These are phyloP conservation scores for Acacia crassicarpa DNA, from an alignment of 306 rosid species.

Conservation along the genomic window DNA sequence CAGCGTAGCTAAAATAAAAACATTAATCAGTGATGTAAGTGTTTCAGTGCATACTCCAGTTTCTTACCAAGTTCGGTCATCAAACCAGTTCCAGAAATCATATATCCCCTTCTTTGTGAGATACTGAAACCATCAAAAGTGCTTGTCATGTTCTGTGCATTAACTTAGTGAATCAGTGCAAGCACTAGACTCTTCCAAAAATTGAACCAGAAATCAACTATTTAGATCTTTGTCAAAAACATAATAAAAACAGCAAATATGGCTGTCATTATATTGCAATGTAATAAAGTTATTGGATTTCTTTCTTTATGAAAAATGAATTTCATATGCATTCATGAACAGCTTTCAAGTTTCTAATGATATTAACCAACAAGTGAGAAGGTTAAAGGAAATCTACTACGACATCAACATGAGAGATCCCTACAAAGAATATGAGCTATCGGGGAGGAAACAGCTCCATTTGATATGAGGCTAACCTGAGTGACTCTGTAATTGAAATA, in stretches of 20 bases:
- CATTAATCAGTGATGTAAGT: not conserved
- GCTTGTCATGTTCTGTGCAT: conserved; percentile 29
- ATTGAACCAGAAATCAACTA: conserved; percentile 52
- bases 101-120: conserved; percentile 93
- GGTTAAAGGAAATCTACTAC: not conserved
- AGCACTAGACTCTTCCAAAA: not conserved
- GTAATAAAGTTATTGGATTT: not conserved
- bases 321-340: not conserved
- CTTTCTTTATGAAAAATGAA: not conserved
- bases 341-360: conserved; percentile 9
- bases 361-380: conserved; percentile 18
- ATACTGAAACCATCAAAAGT: conserved; percentile 70
- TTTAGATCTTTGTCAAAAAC: conserved; percentile 50
- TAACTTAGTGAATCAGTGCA: not conserved
- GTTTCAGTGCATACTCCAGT: conserved; percentile 5
- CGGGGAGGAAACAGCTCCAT: conserved; percentile 17
- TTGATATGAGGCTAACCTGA: conserved; percentile 68
- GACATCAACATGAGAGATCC: not conserved
- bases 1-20: not conserved
- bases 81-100: conserved; percentile 99
- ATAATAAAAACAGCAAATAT: conserved; percentile 48
- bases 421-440: not conserved
- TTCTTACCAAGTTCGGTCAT: conserved; percentile 94
- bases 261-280: not conserved
- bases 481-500: conserved; percentile 98